phyloP scores from a whole-genome alignment of 306 rosid species.

The Potentilla sterilis region DNA sequence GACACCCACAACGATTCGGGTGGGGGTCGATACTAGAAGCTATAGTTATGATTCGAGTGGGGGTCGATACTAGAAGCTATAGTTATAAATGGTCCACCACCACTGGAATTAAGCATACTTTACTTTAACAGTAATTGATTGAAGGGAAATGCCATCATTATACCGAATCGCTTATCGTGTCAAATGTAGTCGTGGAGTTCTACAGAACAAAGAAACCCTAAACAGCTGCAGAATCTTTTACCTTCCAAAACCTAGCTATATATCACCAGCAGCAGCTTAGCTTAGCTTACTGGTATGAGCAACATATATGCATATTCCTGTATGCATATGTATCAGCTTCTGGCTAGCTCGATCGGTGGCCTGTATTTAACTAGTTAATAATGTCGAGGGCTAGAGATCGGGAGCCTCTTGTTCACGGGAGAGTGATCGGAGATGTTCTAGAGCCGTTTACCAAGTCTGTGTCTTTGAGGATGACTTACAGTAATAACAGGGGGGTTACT shows the following conservation, averaged over 20 bases:
- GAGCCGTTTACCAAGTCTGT: slow-evolving; percentile 45
- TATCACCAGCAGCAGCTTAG: too few relatives aligned
- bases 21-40: background rate
- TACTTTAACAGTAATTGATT: background rate
- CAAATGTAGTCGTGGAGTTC: too few relatives aligned
- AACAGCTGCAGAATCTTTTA: too few relatives aligned
- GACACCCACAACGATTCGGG: background rate
- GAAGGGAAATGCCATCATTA: background rate
- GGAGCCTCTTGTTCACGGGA: slow-evolving; percentile 54
- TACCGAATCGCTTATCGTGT: background rate
- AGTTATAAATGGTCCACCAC: background rate
- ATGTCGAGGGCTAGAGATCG: slow-evolving; percentile 37
- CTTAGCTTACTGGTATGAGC: background rate
- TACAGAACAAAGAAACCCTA: too few relatives aligned
- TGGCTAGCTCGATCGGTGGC: background rate
- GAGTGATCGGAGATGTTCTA: slow-evolving; percentile 54
- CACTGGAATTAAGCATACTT: background rate
- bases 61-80: background rate
- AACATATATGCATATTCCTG: too few relatives aligned
- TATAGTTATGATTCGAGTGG: background rate
- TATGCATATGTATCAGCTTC: background rate
- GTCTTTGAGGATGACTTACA: slow-evolving; percentile 35
- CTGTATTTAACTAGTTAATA: background rate
- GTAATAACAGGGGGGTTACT: slow-evolving; percentile 32
- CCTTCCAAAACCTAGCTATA: too few relatives aligned